Evolutionary conservation across 352 stramenopile genomes (phyloP).

Genomic region (Sclerospora graminicola): DNA sequence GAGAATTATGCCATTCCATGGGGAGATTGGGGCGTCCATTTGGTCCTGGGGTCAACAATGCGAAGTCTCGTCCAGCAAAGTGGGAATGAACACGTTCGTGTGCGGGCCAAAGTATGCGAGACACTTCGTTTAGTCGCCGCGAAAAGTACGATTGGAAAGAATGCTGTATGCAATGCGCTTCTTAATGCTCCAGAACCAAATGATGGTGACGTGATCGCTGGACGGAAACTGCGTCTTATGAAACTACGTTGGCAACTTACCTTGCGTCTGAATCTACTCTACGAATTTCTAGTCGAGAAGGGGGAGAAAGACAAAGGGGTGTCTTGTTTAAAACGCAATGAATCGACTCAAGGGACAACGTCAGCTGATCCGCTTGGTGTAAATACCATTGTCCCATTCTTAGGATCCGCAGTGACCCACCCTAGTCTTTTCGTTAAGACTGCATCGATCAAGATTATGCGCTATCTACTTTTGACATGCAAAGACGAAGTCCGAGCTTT

Average conservation of each 20-base stretch:
- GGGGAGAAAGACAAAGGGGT: conserved; percentile 8
- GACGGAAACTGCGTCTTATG: conserved; percentile 36
- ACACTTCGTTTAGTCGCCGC: conserved; percentile 34
- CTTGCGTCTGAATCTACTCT: conserved; percentile 48
- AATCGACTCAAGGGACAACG: conserved; percentile 13
- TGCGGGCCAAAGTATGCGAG: conserved; percentile 36
- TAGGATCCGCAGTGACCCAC: too few species aligned
- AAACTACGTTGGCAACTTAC: conserved; percentile 56
- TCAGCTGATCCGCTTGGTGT: conserved; percentile 42
- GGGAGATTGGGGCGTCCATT: too few species aligned
- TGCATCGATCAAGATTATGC: too few species aligned
- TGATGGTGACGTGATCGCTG: conserved; percentile 22
- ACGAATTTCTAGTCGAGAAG: conserved; percentile 30
- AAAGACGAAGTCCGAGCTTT: too few species aligned
- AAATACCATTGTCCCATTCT: conserved; percentile 64
- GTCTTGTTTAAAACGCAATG: conserved; percentile 1
- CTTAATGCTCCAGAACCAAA: conserved; percentile 55
- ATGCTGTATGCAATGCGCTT: conserved; percentile 60
- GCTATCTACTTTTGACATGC: too few species aligned
- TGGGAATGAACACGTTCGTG: conserved; percentile 48
- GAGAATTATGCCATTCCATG: too few species aligned
- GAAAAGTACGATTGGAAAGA: conserved; percentile 43
- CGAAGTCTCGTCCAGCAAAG: too few species aligned
- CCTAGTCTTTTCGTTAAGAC: too few species aligned
- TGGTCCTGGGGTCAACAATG: too few species aligned